A percentile compares a stretch with the other conserved stretches of the same genome.
Evolutionary conservation across 768 basidiomycete genomes (phyloP).

Genomic region (Coprinopsis cinerea): DNA sequence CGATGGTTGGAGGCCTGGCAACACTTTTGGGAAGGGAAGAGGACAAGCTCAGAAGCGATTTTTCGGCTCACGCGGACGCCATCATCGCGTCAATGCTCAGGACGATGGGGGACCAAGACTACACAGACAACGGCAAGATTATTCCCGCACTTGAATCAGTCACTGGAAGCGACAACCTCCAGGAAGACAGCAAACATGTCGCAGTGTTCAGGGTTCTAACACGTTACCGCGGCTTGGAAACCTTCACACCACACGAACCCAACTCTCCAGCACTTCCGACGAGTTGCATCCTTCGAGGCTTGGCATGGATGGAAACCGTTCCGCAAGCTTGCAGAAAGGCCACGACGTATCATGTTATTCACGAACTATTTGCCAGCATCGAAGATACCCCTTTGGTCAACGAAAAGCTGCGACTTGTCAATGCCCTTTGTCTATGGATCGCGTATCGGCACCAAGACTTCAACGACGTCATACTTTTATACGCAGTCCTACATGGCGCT

Average conservation of each 20-base stretch:
- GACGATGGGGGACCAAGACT: slow-evolving; percentile 64
- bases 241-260: slow-evolving; percentile 52
- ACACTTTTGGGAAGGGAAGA: slow-evolving; percentile 10
- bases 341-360: slow-evolving; percentile 72
- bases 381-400: slow-evolving; percentile 69
- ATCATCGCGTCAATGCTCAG: slow-evolving; percentile 56
- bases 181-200: slow-evolving; percentile 31
- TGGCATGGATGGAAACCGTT: slow-evolving; percentile 54
- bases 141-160: slow-evolving; percentile 35
- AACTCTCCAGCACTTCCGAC: slow-evolving; percentile 59
- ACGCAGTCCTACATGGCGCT: slow-evolving; percentile 62
- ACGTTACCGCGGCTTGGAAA: slow-evolving; percentile 41
- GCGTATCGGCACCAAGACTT: slow-evolving; percentile 54
- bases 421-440: slow-evolving; percentile 70
- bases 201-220: slow-evolving; percentile 46
- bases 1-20: slow-evolving; percentile 11
- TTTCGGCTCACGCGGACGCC: slow-evolving; percentile 41
- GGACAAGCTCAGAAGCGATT: slow-evolving; percentile 10
- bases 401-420: slow-evolving; percentile 73
- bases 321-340: slow-evolving; percentile 42
- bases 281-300: slow-evolving; percentile 41
- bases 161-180: slow-evolving; percentile 22
- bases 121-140: slow-evolving; percentile 46
- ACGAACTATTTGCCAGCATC: slow-evolving; percentile 63
- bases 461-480: slow-evolving; percentile 52